Base-by-base conservation (phyloP, 2,329 filamentous ascomycete genomes). In the Pseudogymnoascus sp. region DNA sequence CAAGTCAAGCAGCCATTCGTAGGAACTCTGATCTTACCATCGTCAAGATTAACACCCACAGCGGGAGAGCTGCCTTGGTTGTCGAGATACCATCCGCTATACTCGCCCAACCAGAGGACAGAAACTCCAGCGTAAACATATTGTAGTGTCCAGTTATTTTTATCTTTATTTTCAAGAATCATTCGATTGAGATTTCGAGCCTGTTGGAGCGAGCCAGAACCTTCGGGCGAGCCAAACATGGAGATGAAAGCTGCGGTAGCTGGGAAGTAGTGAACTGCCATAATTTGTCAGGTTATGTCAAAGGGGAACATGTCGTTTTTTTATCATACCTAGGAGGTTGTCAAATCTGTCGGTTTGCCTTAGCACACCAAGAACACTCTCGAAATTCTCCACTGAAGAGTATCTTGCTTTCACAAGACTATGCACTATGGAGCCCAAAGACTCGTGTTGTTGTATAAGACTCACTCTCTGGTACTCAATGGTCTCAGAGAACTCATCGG, bases 71-170 rank as follows among this genome's bases (percentile, higher is more conserved):
- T 80, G 35, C 84, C 82, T 19, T 84, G 66, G 57, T 88, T 84
- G 69, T 96, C 91, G 64, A 90, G 82, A 73, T 93, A 96, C 80
- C 91, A 90, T 2, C 91, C 91, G 68, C 90, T 95, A 76, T 97
- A 97, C 71, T 97, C 92, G 33, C 91, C 88, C 57, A 97, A 82
- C 95, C 95, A 99, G 83, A 90, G 92, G 4, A 88, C 85, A 63
- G 85, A 83, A 11, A 93, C 83, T 3, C 91, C 88, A 53, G 93
- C 90, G 69, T 93, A 88, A 11, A 97, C 82, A 69, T 87, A 88
- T 15, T 87, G 80, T 40, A 96, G 74, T 21, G 83, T 80, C 90
- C 92, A 96, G 15, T 82, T 78, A 44, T 87, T 79, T 65, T 86
- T 84, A 60, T 92, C 89, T 53, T 84, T 78, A 17, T 83, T 82